Base-by-base conservation (phyloP, 208 protist genomes). In the Wallacemonas sp. region DNA sequence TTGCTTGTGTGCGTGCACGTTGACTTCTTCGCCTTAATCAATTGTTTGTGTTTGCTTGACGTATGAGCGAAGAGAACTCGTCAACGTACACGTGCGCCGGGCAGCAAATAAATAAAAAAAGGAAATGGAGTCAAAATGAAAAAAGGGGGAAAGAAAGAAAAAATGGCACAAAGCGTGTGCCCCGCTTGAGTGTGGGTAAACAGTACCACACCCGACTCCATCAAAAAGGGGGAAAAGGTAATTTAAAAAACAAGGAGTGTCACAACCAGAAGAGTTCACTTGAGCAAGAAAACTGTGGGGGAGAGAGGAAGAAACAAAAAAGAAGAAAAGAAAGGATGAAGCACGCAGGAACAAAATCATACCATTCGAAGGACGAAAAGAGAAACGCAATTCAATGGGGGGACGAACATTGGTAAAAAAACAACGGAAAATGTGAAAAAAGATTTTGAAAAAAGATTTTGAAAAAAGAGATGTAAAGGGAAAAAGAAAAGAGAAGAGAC, bases 261-360 rank as follows among this genome's bases (percentile, higher is more conserved):
- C 34, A 38, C 34, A 38, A 38, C 8, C 4, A 38, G n/a, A n/a
- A n/a, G n/a, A n/a, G n/a, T n/a, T n/a, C n/a, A n/a, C n/a, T 21
- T 47, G 11, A 47, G n/a, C 11, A n/a, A 47, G 11, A n/a, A 47
- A n/a, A 47, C 5, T 16, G 14, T 39, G 27, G 16, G 24, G 26
- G 29, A 41, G 46, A 32, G 33, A 69, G 21, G 14, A 69, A 61
- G 66, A 61, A 69, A 67, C 54, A 36, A 71, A 44, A 65, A 67
- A 46, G 70, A 64, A 58, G 49, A 57, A 21, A 30, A 5, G 58
- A 41, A 62, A 32, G 0, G 38, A 46, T 12, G 24, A 63, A 47
- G 21, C 44, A 41, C 36, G 6, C n/a, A n/a, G 49, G 30, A 60
- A 27, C 17, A 60, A 60, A 60, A 60, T n/a, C n/a, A n/a, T n/a